phyloP scores from a whole-genome alignment of 2,329 filamentous ascomycete genomes.

The Alternaria brassicicola region DNA sequence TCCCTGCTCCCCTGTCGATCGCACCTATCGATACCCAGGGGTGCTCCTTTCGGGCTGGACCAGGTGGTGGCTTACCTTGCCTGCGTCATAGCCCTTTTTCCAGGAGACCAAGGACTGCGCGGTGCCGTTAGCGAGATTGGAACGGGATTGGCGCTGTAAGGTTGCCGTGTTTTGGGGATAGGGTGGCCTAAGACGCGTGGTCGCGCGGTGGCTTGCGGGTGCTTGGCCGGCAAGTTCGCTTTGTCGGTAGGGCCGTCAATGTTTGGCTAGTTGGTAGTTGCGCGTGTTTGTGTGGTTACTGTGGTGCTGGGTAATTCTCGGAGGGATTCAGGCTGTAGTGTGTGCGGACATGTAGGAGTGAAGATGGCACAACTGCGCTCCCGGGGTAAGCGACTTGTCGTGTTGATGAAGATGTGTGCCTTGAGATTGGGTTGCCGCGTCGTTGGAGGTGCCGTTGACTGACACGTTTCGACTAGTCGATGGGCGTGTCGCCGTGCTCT shows the following conservation, averaged over 20 bases:
- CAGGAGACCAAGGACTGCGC: background rate
- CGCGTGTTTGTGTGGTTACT: background rate
- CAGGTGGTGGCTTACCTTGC: background rate
- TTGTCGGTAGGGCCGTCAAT: background rate
- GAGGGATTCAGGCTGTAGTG: slow-evolving; percentile 1
- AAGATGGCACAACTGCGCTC: background rate
- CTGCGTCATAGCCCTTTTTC: slow-evolving; percentile 9
- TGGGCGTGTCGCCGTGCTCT: slow-evolving; percentile 25
- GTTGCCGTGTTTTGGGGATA: background rate
- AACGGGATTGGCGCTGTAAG: background rate
- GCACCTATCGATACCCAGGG: slow-evolving; percentile 20
- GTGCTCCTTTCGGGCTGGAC: background rate
- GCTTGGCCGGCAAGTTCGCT: slow-evolving; percentile 8
- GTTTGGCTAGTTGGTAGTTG: background rate
- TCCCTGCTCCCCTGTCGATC: slow-evolving; percentile 29
- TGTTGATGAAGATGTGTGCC: background rate
- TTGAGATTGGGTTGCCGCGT: slow-evolving; percentile 2
- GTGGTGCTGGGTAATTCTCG: background rate
- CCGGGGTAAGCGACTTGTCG: background rate
- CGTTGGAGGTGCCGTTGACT: background rate
- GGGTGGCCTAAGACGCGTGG: slow-evolving; percentile 1
- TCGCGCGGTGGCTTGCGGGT: slow-evolving; percentile 10
- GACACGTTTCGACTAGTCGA: slow-evolving; percentile 6
- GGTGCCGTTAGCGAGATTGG: background rate
- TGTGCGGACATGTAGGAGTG: background rate